phyloP scores from a whole-genome alignment of 257 asterid genomes.

The Ballota nigra region DNA sequence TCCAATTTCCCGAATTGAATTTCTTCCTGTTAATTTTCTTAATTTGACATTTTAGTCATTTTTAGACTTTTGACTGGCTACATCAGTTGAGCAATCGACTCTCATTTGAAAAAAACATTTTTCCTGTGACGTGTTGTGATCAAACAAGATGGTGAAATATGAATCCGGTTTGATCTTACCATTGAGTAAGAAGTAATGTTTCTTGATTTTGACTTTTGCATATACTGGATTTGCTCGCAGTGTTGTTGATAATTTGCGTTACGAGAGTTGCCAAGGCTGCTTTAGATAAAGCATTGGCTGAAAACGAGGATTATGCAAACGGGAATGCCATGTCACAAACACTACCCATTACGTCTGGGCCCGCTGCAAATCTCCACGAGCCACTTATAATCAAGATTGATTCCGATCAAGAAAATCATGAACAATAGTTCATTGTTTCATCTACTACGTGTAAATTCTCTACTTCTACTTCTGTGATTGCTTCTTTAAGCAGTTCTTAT shows the following conservation, averaged over 20 bases:
- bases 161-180: no score
- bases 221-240: slow-evolving; percentile 42
- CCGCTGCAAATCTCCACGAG: slow-evolving; percentile 52
- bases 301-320: slow-evolving; percentile 49
- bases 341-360: slow-evolving; percentile 39
- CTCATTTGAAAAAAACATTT: no score
- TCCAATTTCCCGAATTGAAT: no score
- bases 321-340: slow-evolving; percentile 34
- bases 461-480: background rate
- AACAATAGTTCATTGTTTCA: slow-evolving; percentile 34
- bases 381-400: slow-evolving; percentile 77
- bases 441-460: slow-evolving; percentile 47
- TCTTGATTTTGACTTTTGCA: background rate
- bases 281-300: slow-evolving; percentile 77
- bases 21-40: no score
- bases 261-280: slow-evolving; percentile 77
- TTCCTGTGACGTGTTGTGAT: background rate
- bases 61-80: no score
- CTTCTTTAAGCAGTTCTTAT: slow-evolving; percentile 31
- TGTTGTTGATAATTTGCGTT: slow-evolving; percentile 52
- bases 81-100: no score
- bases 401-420: slow-evolving; percentile 48
- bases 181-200: background rate
- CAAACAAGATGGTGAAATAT: background rate
- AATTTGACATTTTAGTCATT: no score